Evolutionary conservation across 768 basidiomycete genomes (phyloP).

Genomic region (Sporobolomyces pararoseus): DNA sequence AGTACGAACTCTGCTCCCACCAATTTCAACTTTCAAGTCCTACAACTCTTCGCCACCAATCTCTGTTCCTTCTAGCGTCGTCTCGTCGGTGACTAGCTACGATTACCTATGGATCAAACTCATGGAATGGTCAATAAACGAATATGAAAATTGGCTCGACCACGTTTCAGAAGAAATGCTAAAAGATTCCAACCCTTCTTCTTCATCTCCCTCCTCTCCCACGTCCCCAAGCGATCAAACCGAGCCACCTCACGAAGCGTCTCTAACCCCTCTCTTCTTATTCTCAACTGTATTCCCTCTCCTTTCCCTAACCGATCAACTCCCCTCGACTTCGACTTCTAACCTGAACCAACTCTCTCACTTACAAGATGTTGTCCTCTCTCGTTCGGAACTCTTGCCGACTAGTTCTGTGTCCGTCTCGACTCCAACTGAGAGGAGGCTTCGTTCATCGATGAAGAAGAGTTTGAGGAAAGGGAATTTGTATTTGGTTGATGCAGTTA

Average conservation of each 20-base stretch:
- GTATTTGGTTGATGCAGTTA: constrained; percentile 20
- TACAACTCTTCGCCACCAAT: neutral
- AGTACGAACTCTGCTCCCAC: constrained; percentile 32
- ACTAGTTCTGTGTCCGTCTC: neutral
- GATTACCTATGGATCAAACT: neutral
- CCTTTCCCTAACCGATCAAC: neutral
- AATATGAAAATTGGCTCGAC: constrained; percentile 5
- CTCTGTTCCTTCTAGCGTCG: neutral
- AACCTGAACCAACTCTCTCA: neutral
- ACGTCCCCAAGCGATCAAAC: neutral
- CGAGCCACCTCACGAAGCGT: neutral
- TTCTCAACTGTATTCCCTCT: constrained; percentile 15
- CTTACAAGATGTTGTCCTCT: neutral
- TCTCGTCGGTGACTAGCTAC: too few species aligned
- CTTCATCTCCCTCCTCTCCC: neutral
- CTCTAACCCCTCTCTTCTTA: constrained; percentile 1
- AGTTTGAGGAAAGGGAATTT: neutral
- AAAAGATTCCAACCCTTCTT: neutral
- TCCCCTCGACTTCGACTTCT: neutral
- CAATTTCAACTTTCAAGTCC: neutral
- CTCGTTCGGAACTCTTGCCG: neutral
- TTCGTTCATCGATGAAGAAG: too few species aligned
- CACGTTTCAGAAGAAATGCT: neutral
- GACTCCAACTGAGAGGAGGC: neutral
- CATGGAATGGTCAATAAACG: constrained; percentile 20